Evolutionary conservation across 345 rosid species (phyloP).

Genomic region (Durio zibethinus): DNA sequence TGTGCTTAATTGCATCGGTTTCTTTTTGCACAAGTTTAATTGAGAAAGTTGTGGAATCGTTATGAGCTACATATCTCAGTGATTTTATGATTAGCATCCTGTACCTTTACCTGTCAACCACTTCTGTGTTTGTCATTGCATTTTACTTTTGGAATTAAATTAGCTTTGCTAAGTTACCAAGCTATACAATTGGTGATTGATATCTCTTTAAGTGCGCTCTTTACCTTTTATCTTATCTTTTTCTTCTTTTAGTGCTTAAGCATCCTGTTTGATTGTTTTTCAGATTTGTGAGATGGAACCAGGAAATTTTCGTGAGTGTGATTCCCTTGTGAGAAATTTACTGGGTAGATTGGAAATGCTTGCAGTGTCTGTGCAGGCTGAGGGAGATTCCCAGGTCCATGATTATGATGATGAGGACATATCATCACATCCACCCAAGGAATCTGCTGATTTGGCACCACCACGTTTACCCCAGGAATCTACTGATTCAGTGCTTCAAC

Average conservation of each 20-base stretch:
- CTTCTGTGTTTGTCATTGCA: background rate
- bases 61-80: background rate
- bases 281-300: constrained; percentile 90
- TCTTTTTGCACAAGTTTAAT: background rate
- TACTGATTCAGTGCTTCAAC: constrained; percentile 27
- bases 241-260: background rate
- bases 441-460: constrained; percentile 25
- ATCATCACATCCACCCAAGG: constrained; percentile 33
- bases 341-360: constrained; percentile 90
- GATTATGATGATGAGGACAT: constrained; percentile 66
- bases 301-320: constrained; percentile 73
- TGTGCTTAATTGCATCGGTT: background rate
- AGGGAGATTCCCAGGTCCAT: constrained; percentile 80
- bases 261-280: constrained; percentile 3
- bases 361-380: constrained; percentile 79
- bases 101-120: background rate
- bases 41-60: background rate
- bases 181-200: background rate
- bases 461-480: background rate
- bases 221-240: background rate
- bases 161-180: background rate
- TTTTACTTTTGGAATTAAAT: background rate
- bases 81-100: background rate
- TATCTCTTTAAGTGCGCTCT: background rate
- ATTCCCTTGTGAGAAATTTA: constrained; percentile 66